Conservation (phyloP, 495 filamentous ascomycete species). For the Penicillium daleae region DNA sequence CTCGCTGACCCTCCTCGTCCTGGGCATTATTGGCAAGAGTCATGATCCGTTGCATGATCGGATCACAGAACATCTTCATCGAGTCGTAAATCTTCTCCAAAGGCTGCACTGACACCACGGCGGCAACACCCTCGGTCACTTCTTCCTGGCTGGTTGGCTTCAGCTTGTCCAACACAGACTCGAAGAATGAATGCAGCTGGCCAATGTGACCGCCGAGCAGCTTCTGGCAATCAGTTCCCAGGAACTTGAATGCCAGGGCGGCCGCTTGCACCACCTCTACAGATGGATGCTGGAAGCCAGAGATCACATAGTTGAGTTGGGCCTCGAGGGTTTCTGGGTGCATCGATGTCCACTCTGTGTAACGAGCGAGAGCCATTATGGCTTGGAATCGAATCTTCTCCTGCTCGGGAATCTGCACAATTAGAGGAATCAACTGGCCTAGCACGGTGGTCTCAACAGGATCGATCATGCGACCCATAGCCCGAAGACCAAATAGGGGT, state of each 20-base stretch:
- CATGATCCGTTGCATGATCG: slow-evolving; percentile 85
- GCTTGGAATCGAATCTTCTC: slow-evolving; percentile 96
- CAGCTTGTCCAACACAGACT: slow-evolving; percentile 81
- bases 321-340: slow-evolving; percentile 90
- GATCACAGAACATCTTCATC: slow-evolving; percentile 92
- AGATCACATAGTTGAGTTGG: slow-evolving; percentile 92
- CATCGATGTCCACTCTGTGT: slow-evolving; percentile 95
- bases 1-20: slow-evolving; percentile 76
- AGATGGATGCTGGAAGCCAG: slow-evolving; percentile 81
- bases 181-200: slow-evolving; percentile 89
- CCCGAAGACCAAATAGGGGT: slow-evolving; percentile 90
- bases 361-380: slow-evolving; percentile 93
- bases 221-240: slow-evolving; percentile 90
- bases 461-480: slow-evolving; percentile 97
- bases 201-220: slow-evolving; percentile 77
- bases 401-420: slow-evolving; percentile 92
- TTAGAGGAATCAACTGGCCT: slow-evolving; percentile 84
- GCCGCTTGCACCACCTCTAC: slow-evolving; percentile 89
- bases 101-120: slow-evolving; percentile 86
- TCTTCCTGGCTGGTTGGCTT: slow-evolving; percentile 89
- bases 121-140: slow-evolving; percentile 90
- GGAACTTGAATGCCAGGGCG: slow-evolving; percentile 93
- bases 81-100: slow-evolving; percentile 75
- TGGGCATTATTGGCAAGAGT: slow-evolving; percentile 80
- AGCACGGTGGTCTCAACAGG: slow-evolving; percentile 83